Percentiles rank a stretch among this genome's conserved stretches.
These are phyloP conservation scores for Geosmithia morbida DNA, from an alignment of 2,329 filamentous ascomycete species.

Conservation along the genomic window DNA sequence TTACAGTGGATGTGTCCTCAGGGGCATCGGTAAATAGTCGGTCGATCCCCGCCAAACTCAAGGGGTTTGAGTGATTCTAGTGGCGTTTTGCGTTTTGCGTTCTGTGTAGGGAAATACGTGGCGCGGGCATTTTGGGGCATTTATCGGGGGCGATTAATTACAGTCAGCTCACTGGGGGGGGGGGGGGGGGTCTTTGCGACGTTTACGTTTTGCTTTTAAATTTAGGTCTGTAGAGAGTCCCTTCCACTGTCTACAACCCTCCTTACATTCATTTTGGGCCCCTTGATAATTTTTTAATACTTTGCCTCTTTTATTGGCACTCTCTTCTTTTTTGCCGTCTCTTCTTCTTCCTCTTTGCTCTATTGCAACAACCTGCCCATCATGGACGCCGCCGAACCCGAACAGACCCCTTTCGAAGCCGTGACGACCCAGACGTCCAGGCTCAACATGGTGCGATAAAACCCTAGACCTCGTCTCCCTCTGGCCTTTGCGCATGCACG, in stretches of 20 bases:
- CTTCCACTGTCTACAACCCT: neutral
- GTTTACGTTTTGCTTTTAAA: neutral
- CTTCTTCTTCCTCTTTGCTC: neutral
- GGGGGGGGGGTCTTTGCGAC: too few relatives aligned
- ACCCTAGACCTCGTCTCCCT: neutral
- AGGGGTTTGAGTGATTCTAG: too few relatives aligned
- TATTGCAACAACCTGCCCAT: neutral
- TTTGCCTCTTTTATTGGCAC: neutral
- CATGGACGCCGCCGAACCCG: conserved; percentile 81
- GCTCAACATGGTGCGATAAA: conserved; percentile 50
- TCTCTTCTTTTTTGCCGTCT: neutral
- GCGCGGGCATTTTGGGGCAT: neutral
- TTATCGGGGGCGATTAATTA: neutral
- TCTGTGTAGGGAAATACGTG: neutral
- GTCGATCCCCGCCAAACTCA: neutral
- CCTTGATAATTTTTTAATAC: neutral
- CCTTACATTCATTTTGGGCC: neutral
- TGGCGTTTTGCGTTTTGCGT: neutral
- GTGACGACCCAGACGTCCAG: conserved; percentile 75
- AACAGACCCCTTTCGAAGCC: conserved; percentile 82
- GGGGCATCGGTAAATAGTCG: neutral
- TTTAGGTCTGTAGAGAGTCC: neutral
- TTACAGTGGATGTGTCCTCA: too few relatives aligned
- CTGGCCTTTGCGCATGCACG: neutral
- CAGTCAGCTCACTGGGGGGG: neutral